Evolutionary conservation across 2,329 filamentous ascomycete species (phyloP), one percentile per base, ranked within the genome.

Genomic region (Trichoderma asperellum): DNA sequence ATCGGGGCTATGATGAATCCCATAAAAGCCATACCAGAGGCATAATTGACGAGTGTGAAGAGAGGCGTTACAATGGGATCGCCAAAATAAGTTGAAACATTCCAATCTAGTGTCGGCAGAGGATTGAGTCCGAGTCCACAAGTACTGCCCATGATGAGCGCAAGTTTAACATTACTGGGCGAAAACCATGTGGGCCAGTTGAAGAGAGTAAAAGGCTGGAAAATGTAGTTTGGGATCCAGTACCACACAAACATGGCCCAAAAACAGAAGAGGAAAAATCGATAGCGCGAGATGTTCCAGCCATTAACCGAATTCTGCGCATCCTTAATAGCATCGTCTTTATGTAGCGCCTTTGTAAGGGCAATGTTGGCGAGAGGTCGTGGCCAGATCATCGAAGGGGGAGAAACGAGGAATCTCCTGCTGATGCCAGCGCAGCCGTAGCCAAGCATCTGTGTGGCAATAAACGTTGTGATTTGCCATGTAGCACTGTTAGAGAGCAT

Each of bases 161-260:
- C 76, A 1, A 82, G 73, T 1, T 74, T 78, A 34, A 78, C 71
- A 58, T 79, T 83, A 34, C 77, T 72, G 0, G 83, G 84, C 0
- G 80, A 76, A 58, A 86, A 85, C 84, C 84, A 87, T 0, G 81
- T 82, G 34, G 84, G 79, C 83, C 83, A 87, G 74, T 81, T 83
- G 73, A 86, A 86, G 21, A 79, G 70, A 2, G 78, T 79, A 5
- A 86, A 72, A 2, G 79, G 81, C n/a, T 77, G 75, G 72, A 86
- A 86, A 14, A 87, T 74, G 68, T 81, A 84, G 70, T 83, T 81
- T 0, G 85, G 85, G 53, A 87, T 77, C 83, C 83, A 86, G 71
- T 83, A 86, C 73, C 81, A 87, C 4, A 83, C 67, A 62, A 86
- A 86, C 81, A 85, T 85, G 70, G 76, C 77, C 0, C 67, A 72